Evolutionary conservation across 2,329 filamentous ascomycete species (phyloP).

Genomic region (Domatiomyces globalis): DNA sequence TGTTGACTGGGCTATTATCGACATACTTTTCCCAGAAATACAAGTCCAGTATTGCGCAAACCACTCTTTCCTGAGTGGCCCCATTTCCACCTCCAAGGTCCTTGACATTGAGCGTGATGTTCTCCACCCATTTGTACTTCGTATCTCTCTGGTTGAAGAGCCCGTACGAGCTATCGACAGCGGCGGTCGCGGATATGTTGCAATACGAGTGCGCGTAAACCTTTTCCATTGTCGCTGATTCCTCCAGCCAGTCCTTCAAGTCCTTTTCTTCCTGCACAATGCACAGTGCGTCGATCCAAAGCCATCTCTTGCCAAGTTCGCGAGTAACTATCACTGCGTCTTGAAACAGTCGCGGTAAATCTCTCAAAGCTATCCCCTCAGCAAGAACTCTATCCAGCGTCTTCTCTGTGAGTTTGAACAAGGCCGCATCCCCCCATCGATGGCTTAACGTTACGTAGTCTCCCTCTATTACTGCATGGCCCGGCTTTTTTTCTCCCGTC

Average conservation of each 20-base stretch:
- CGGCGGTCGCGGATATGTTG: conserved; percentile 8
- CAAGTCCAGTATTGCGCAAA: conserved; percentile 4
- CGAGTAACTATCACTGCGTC: conserved; percentile 6
- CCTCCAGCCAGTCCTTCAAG: conserved; percentile 5
- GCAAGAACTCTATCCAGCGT: neutral
- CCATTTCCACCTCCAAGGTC: neutral
- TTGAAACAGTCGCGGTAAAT: conserved; percentile 4
- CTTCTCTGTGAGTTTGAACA: conserved; percentile 1
- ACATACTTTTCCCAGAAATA: conserved; percentile 4
- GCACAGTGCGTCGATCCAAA: conserved; percentile 13
- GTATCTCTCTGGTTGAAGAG: conserved; percentile 4
- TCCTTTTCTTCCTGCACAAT: conserved; percentile 8
- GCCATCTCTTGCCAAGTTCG: conserved; percentile 2
- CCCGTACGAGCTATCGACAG: conserved; percentile 2
- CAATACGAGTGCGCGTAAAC: conserved; percentile 5
- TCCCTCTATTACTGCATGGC: conserved; percentile 1
- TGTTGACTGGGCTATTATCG: conserved; percentile 9
- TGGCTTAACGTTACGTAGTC: conserved; percentile 7
- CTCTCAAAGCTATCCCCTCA: neutral
- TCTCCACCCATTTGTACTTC: conserved; percentile 2
- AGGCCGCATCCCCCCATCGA: conserved; percentile 5
- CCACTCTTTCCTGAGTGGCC: neutral
- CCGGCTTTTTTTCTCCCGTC: neutral
- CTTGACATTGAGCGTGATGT: neutral
- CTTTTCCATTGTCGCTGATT: conserved; percentile 5